Base-by-base conservation (phyloP, 2,329 filamentous ascomycete species). In the Metarhizium album region DNA sequence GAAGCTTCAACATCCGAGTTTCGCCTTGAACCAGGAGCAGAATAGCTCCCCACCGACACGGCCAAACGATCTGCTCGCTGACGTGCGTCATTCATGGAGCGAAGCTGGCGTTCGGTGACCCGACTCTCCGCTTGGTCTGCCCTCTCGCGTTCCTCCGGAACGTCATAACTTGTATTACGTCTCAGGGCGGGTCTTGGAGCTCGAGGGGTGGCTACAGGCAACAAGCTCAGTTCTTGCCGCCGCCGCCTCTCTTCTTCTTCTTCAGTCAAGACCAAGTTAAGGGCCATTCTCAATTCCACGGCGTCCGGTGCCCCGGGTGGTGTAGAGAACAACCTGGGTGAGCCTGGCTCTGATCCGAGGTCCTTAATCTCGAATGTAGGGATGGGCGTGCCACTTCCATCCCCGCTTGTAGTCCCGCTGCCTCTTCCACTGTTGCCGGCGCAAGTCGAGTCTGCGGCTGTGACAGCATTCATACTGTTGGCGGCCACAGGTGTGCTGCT, bases 141-240 rank as follows among this genome's bases (percentile, higher is more conserved):
- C 54, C 61, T 63, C 53, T 71, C 62, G 9, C 66, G 60, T 58
- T 71, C 69, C 55, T 65, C 61, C 1, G 68, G 68, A 13, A 59
- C 68, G 51, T 71, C 66, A 50, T 71, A 71, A 55, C 69, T 71
- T 42, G 69, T 71, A 55, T 70, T 71, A 40, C 69, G 67, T 54
- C 68, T 62, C n/a, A 71, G 57, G 11, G 65, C 69, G 23, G 69
- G 69, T 42, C 67, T 63, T 11, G 67, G 67, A 8, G 57, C 48
- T 50, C 53, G 55, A 22, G 54, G 57, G 14, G 48, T 46, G 40
- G 47, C 13, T 47, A 33, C 46, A 37, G 54, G 40, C 23, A 48
- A 38, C 2, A 47, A 48, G 31, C 51, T 46, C 7, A 50, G 53
- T 20, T 57, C 55, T 51, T 56, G 46, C 7, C 54, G 48, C 37